These are phyloP conservation scores for Graphilbum fragrans DNA, from an alignment of 2,329 filamentous ascomycete genomes.

Conservation along the genomic window DNA sequence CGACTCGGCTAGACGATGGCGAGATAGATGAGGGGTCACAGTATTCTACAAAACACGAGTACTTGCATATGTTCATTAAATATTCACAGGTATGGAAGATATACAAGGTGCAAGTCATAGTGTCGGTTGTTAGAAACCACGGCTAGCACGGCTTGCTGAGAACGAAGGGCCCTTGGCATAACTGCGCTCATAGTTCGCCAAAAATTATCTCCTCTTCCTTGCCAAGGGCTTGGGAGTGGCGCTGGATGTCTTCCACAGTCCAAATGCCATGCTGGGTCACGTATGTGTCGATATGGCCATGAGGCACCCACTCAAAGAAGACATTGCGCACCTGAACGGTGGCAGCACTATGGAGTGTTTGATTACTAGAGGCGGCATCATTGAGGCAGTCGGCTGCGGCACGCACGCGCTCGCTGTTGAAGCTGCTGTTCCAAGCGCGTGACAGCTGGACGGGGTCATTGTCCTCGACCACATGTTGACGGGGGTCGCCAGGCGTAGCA, in stretches of 20 bases:
- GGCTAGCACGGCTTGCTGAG: too few relatives aligned
- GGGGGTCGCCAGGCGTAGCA: slow-evolving; percentile 27
- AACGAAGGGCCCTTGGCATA: not conserved
- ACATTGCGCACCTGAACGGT: slow-evolving; percentile 30
- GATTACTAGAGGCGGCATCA: too few relatives aligned
- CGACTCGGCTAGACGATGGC: too few relatives aligned
- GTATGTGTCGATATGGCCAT: slow-evolving; percentile 37
- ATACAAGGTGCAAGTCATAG: too few relatives aligned
- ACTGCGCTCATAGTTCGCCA: slow-evolving; percentile 20
- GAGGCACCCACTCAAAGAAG: slow-evolving; percentile 51
- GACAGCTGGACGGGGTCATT: slow-evolving; percentile 40
- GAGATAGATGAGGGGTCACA: too few relatives aligned
- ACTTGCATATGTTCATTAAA: too few relatives aligned
- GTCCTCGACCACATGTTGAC: slow-evolving; percentile 33
- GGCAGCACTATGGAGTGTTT: too few relatives aligned
- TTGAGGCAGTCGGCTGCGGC: slow-evolving; percentile 9
- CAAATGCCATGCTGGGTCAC: slow-evolving; percentile 40
- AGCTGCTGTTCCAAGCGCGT: slow-evolving; percentile 27
- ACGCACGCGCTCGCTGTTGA: slow-evolving; percentile 14
- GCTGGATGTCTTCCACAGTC: slow-evolving; percentile 23
- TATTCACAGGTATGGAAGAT: too few relatives aligned
- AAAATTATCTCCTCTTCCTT: slow-evolving; percentile 29
- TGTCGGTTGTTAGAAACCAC: too few relatives aligned
- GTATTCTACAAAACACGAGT: too few relatives aligned
- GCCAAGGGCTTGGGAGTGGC: slow-evolving; percentile 23